phyloP scores from a whole-genome alignment of 176 grass and related monocot species.

The Musa beccarii region DNA sequence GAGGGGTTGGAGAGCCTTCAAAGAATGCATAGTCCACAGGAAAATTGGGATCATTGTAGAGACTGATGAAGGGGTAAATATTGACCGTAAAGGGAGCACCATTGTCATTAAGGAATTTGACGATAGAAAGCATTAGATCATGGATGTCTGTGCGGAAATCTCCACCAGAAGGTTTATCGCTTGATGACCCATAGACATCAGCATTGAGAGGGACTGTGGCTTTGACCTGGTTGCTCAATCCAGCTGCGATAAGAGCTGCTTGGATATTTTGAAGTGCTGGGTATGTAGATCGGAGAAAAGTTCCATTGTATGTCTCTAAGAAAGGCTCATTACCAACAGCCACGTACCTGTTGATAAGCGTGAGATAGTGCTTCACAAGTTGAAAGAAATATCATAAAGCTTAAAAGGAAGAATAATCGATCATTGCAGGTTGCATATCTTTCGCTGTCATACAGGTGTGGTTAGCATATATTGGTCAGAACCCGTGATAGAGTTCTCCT shows the following conservation, averaged over 20 bases:
- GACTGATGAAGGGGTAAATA: slow-evolving; percentile 9
- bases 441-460: too few species aligned
- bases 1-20: slow-evolving; percentile 23
- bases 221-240: slow-evolving; percentile 54
- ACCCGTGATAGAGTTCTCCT: too few species aligned
- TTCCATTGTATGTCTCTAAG: slow-evolving; percentile 81
- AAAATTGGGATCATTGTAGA: slow-evolving; percentile 63
- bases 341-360: slow-evolving; percentile 41
- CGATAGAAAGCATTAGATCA: slow-evolving; percentile 61
- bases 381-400: too few species aligned
- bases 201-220: slow-evolving; percentile 69
- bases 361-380: too few species aligned
- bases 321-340: slow-evolving; percentile 25
- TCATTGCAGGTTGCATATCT: too few species aligned
- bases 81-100: slow-evolving; percentile 82
- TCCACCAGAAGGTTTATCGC: slow-evolving; percentile 57
- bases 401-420: too few species aligned
- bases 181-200: slow-evolving; percentile 57
- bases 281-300: slow-evolving; percentile 82
- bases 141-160: slow-evolving; percentile 80
- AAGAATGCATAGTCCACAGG: slow-evolving; percentile 20
- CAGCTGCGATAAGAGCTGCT: slow-evolving; percentile 58
- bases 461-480: too few species aligned
- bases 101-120: slow-evolving; percentile 75
- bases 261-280: slow-evolving; percentile 71